Percentiles rank a stretch among this genome's conserved stretches.
Evolutionary conservation across 2,329 filamentous ascomycete genomes (phyloP).

Genomic region (Fusarium coicis): DNA sequence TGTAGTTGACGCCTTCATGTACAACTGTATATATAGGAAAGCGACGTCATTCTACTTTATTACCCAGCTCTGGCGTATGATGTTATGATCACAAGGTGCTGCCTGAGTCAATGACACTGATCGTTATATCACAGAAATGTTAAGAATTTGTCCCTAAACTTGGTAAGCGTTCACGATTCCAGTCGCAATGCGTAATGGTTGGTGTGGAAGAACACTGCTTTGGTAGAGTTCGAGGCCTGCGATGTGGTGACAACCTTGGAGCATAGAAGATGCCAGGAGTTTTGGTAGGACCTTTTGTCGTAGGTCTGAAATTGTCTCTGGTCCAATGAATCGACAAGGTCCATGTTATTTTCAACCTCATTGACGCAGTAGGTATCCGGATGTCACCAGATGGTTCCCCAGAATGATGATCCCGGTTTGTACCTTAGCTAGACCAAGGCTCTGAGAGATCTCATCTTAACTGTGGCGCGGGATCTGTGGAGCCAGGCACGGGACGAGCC

Average conservation of each 20-base stretch:
- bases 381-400: constrained; percentile 8
- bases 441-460: constrained; percentile 35
- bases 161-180: background rate
- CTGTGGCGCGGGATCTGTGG: constrained; percentile 38
- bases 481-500: constrained; percentile 43
- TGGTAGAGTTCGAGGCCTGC: constrained; percentile 31
- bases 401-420: constrained; percentile 17
- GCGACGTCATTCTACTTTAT: constrained; percentile 28
- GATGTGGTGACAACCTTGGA: constrained; percentile 30
- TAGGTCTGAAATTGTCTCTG: constrained; percentile 16
- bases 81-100: background rate
- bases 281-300: constrained; percentile 14
- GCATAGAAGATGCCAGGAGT: constrained; percentile 6
- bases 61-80: background rate
- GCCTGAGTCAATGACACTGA: background rate
- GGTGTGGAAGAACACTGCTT: background rate
- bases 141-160: background rate
- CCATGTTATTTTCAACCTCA: constrained; percentile 10
- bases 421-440: constrained; percentile 16
- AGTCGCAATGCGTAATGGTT: constrained; percentile 4
- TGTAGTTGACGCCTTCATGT: constrained; percentile 38
- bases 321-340: constrained; percentile 24
- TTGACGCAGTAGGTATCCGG: constrained; percentile 2
- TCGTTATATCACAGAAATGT: background rate
- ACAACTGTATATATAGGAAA: constrained; percentile 44